These are phyloP conservation scores for Poa pratensis DNA, from an alignment of 176 grass and related monocot species.

Conservation along the genomic window DNA sequence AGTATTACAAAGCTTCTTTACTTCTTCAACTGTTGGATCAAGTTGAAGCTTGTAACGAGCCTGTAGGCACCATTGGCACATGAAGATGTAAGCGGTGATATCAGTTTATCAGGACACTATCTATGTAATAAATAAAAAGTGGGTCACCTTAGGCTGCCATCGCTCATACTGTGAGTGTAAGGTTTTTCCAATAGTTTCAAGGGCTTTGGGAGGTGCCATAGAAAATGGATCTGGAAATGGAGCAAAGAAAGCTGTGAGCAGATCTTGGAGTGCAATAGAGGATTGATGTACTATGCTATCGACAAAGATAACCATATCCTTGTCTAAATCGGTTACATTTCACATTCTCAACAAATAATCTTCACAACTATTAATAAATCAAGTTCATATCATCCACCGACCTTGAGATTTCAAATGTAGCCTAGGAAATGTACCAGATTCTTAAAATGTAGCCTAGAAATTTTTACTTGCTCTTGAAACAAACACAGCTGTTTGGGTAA, in stretches of 20 bases:
- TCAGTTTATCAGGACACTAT: neutral
- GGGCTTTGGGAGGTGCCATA: constrained; percentile 90
- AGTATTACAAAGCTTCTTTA: constrained; percentile 95
- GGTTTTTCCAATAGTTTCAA: constrained; percentile 93
- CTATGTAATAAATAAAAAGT: constrained; percentile 4
- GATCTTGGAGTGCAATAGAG: constrained; percentile 9
- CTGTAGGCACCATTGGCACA: constrained; percentile 34
- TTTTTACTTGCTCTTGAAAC: neutral
- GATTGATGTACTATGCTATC: constrained; percentile 4
- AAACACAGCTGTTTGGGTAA: neutral
- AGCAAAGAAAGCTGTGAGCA: constrained; percentile 38
- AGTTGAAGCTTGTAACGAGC: constrained; percentile 93
- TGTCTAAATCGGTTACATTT: neutral
- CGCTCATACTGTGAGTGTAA: constrained; percentile 95
- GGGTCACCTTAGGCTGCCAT: constrained; percentile 87
- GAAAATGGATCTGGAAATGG: constrained; percentile 83
- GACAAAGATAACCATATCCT: constrained; percentile 1
- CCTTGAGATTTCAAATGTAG: constrained; percentile 14
- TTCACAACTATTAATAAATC: constrained; percentile 27
- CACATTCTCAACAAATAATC: constrained; percentile 36
- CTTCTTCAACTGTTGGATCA: constrained; percentile 93
- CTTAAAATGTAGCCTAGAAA: neutral
- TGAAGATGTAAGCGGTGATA: constrained; percentile 40
- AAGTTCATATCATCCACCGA: neutral
- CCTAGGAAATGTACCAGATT: neutral